Conservation (phyloP, 768 basidiomycete genomes). For the Suillus tomentosus region DNA sequence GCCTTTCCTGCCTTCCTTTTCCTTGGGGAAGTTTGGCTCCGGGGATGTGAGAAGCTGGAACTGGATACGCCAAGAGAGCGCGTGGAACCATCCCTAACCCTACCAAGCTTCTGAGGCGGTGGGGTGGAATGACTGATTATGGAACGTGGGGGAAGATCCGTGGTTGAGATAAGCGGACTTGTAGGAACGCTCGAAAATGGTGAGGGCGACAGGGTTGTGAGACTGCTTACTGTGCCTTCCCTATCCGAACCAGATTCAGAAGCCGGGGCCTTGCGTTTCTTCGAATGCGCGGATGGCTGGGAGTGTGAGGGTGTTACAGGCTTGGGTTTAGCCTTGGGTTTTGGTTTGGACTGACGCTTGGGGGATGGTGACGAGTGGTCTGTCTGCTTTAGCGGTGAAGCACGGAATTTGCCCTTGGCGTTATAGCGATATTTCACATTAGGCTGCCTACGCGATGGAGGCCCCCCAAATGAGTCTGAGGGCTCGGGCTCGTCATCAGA, state of each 20-base stretch:
- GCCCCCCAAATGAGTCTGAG: conserved; percentile 29
- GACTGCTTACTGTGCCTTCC: conserved; percentile 15
- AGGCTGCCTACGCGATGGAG: conserved; percentile 23
- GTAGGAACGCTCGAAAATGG: conserved; percentile 30
- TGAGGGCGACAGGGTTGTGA: conserved; percentile 23
- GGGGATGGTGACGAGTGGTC: conserved; percentile 33
- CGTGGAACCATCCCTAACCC: conserved; percentile 20
- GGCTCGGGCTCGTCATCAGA: conserved; percentile 26
- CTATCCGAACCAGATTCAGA: conserved; percentile 7
- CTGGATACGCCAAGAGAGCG: conserved; percentile 11
- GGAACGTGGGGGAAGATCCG: conserved; percentile 24
- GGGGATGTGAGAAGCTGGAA: conserved; percentile 24
- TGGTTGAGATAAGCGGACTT: conserved; percentile 16
- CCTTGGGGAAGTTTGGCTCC: conserved; percentile 18
- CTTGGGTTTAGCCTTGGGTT: conserved; percentile 12
- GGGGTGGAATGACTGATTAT: conserved; percentile 1
- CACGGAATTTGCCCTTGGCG: conserved; percentile 35
- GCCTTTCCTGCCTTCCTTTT: conserved; percentile 22
- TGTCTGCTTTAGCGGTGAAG: conserved; percentile 30
- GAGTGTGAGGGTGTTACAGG: conserved; percentile 10
- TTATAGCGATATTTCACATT: conserved; percentile 35
- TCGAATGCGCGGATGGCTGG: conserved; percentile 10
- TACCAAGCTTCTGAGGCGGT: neutral
- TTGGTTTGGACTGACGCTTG: conserved; percentile 14
- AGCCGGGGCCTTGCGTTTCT: conserved; percentile 30